These are phyloP conservation scores for Actinomortierella wolfii DNA, from an alignment of 371 early-diverging fungal genomes.

Conservation along the genomic window DNA sequence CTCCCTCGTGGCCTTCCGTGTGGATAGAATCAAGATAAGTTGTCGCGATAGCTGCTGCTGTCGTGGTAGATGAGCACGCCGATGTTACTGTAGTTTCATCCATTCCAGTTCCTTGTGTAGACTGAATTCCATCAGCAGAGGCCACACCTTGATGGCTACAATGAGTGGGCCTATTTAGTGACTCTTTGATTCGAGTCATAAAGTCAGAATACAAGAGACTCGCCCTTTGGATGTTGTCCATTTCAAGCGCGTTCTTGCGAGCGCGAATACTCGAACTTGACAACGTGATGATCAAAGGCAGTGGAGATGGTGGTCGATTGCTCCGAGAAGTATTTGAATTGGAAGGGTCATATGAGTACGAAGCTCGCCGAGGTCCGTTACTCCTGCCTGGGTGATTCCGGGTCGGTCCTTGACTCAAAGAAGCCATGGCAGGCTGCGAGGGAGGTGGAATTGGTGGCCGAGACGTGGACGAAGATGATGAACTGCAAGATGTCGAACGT, in stretches of 20 bases:
- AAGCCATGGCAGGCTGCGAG: slow-evolving; percentile 5
- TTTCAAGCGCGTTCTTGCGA: slow-evolving; percentile 42
- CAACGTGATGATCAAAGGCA: slow-evolving; percentile 31
- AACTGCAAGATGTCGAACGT: neutral
- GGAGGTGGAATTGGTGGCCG: slow-evolving; percentile 10
- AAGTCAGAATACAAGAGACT: slow-evolving; percentile 31
- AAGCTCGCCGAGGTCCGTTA: neutral
- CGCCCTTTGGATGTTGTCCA: slow-evolving; percentile 41
- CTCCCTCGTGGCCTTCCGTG: no score
- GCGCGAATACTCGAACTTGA: slow-evolving; percentile 45
- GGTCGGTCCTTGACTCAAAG: no score
- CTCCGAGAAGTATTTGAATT: neutral
- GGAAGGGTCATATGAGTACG: neutral
- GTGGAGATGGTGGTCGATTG: neutral
- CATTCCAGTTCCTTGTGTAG: no score
- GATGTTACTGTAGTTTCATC: no score
- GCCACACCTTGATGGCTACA: no score
- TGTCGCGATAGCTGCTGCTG: no score
- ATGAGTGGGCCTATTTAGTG: no score
- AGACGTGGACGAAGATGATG: slow-evolving; percentile 7
- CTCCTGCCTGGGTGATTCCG: no score
- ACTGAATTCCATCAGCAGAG: no score
- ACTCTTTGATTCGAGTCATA: slow-evolving; percentile 27
- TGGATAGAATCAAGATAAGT: no score
- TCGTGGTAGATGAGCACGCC: no score